Percentiles rank a stretch among this genome's conserved stretches.
Conservation (phyloP, 495 filamentous ascomycete genomes). For the Choiromyces venosus region DNA sequence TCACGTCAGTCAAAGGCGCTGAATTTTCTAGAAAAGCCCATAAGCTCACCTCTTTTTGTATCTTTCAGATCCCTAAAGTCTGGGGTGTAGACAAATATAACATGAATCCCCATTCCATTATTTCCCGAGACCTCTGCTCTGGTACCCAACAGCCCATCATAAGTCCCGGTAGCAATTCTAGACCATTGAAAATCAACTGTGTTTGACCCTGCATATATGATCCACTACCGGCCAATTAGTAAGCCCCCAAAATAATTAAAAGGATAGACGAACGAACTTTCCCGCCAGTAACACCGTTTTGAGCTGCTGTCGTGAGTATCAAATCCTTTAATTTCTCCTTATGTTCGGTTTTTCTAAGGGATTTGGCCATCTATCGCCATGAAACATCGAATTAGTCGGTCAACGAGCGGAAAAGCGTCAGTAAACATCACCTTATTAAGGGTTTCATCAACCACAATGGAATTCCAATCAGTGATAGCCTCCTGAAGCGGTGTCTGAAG, state of each 20-base stretch:
- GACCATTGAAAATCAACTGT: conserved; percentile 62
- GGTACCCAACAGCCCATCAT: conserved; percentile 59
- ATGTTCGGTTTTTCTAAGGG: conserved; percentile 46
- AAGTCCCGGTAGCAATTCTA: conserved; percentile 57
- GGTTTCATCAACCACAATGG: conserved; percentile 48
- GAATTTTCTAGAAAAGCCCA: not conserved
- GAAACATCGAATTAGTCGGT: conserved; percentile 46
- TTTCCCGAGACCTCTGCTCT: conserved; percentile 65
- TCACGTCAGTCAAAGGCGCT: not conserved
- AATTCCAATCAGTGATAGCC: conserved; percentile 42
- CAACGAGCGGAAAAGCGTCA: not conserved
- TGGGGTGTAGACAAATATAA: conserved; percentile 72
- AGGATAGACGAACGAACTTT: conserved; percentile 10
- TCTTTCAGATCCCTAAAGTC: conserved; percentile 66
- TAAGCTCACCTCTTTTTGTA: conserved; percentile 57
- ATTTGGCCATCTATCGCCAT: conserved; percentile 41
- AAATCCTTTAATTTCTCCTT: conserved; percentile 40
- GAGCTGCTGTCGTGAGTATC: conserved; percentile 9
- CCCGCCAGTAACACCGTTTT: conserved; percentile 5
- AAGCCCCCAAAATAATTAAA: not conserved
- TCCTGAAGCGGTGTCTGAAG: conserved; percentile 21
- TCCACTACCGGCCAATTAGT: conserved; percentile 52
- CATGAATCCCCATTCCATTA: conserved; percentile 35
- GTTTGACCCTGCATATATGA: conserved; percentile 61
- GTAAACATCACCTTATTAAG: conserved; percentile 9